phyloP scores from a whole-genome alignment of 306 rosid genomes.

The Rosa lucieae region DNA sequence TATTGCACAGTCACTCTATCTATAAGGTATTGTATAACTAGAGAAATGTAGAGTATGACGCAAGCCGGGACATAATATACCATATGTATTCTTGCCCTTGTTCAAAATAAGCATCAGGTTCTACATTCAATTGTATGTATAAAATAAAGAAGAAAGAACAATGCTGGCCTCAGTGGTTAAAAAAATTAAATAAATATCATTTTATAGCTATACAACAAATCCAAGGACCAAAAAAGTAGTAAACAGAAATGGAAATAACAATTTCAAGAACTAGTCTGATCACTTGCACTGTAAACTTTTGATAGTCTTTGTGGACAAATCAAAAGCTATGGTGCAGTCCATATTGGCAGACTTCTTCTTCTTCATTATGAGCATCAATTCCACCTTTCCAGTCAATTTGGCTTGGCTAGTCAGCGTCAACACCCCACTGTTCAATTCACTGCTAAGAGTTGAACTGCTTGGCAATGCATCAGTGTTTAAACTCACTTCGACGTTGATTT shows the following conservation, averaged over 20 bases:
- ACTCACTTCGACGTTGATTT: not conserved
- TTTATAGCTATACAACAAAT: not conserved
- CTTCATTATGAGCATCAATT: constrained; percentile 16
- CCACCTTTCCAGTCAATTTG: constrained; percentile 13
- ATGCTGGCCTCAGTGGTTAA: not conserved
- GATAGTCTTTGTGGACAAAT: constrained; percentile 11
- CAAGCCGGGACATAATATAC: not conserved
- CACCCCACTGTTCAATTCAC: not conserved
- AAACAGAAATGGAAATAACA: not conserved
- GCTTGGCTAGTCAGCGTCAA: constrained; percentile 13
- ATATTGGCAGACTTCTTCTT: constrained; percentile 18
- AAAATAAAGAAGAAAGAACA: not conserved
- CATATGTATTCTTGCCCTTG: too few species aligned
- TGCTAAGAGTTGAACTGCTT: not conserved
- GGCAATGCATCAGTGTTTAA: not conserved
- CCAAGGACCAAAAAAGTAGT: not conserved
- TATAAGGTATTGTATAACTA: not conserved
- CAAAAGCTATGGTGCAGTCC: constrained; percentile 4
- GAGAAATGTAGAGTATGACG: not conserved
- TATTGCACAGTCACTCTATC: not conserved
- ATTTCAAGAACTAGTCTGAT: not conserved
- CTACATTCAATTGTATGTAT: not conserved
- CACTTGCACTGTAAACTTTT: constrained; percentile 8
- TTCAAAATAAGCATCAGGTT: not conserved
- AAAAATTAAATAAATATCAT: not conserved